Conservation (phyloP, 345 rosid species). For the Boechera stricta region DNA sequence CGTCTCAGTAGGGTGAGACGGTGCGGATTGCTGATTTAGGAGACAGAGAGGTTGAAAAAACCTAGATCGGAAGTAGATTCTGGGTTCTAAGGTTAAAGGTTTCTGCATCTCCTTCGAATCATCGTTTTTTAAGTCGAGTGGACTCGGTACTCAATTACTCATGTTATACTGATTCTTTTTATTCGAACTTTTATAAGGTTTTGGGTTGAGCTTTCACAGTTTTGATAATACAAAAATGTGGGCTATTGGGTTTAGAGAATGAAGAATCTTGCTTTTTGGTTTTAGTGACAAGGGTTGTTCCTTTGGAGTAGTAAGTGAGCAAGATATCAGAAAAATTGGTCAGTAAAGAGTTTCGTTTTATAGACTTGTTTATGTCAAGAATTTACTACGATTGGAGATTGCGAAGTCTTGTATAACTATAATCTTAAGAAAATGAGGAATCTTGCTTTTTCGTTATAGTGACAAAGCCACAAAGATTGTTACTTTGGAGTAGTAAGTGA, state of each 20-base stretch:
- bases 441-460: conserved; percentile 23
- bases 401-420: not conserved
- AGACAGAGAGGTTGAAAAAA: not conserved
- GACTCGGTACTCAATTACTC: not conserved
- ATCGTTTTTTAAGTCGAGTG: not conserved
- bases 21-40: conserved; percentile 21
- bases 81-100: conserved; percentile 7
- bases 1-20: not conserved
- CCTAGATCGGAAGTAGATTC: conserved; percentile 34
- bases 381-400: conserved; percentile 1
- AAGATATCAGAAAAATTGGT: not conserved
- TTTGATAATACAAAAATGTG: not conserved
- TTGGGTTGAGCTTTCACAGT: conserved; percentile 1
- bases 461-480: conserved; percentile 19
- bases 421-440: not conserved
- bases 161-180: conserved; percentile 1
- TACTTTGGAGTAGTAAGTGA: conserved; percentile 26
- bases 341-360: not conserved
- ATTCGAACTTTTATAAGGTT: not conserved
- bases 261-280: conserved; percentile 7
- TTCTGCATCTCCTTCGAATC: not conserved
- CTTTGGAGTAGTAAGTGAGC: conserved; percentile 25
- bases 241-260: not conserved
- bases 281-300: conserved; percentile 35
- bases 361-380: not conserved